Evolutionary conservation across 768 basidiomycete genomes (phyloP).

Genomic region (Pilatotrama ljubarskyi): DNA sequence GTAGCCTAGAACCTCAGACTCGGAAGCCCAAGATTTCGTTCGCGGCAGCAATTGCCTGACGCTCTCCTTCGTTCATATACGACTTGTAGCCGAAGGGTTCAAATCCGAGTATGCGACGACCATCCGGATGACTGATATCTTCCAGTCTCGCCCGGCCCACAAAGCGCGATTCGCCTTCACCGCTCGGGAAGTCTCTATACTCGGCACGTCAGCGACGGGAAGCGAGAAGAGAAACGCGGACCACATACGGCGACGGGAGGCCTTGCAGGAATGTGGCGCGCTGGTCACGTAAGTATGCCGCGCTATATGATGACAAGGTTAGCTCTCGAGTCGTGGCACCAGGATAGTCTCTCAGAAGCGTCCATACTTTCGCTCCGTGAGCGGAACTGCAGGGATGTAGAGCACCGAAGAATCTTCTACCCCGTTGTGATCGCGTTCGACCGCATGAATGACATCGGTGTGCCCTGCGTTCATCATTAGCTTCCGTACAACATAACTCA

Average conservation of each 20-base stretch:
- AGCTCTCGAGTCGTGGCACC: neutral
- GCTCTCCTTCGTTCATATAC: slow-evolving; percentile 11
- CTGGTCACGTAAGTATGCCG: slow-evolving; percentile 61
- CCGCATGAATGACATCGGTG: slow-evolving; percentile 46
- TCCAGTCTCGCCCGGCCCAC: slow-evolving; percentile 38
- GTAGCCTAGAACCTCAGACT: slow-evolving; percentile 7
- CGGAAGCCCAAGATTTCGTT: slow-evolving; percentile 28
- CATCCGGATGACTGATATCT: slow-evolving; percentile 40
- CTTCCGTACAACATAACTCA: neutral
- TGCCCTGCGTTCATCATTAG: slow-evolving; percentile 25
- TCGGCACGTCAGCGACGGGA: neutral
- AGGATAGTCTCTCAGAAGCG: neutral
- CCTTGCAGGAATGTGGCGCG: slow-evolving; percentile 58
- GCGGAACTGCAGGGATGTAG: slow-evolving; percentile 74
- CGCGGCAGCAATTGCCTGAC: slow-evolving; percentile 29
- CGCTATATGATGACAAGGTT: slow-evolving; percentile 31
- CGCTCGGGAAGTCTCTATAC: slow-evolving; percentile 55
- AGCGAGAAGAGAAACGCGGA: slow-evolving; percentile 28
- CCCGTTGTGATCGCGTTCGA: slow-evolving; percentile 55
- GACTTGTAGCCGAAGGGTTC: slow-evolving; percentile 33
- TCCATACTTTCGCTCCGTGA: slow-evolving; percentile 50
- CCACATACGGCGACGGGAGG: slow-evolving; percentile 53
- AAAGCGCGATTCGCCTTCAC: slow-evolving; percentile 42
- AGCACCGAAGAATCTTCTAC: slow-evolving; percentile 62
- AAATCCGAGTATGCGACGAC: slow-evolving; percentile 44